Evolutionary conservation across 2,329 filamentous ascomycete species (phyloP).

Genomic region (Aspergillus costaricaensis): DNA sequence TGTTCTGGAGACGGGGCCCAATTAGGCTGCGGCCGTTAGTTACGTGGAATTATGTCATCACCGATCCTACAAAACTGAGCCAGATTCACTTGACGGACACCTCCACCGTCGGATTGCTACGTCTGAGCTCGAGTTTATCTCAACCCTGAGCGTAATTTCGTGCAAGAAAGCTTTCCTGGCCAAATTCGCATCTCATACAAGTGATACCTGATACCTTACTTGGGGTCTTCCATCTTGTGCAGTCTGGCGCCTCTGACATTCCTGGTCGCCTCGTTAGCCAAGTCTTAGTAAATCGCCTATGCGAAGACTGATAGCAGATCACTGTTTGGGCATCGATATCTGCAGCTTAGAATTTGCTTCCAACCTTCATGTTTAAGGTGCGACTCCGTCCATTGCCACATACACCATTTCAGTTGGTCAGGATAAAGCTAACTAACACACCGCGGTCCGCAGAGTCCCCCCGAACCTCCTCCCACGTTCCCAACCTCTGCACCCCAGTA

Average conservation of each 20-base stretch:
- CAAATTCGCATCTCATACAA: background rate
- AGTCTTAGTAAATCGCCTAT: constrained; percentile 24
- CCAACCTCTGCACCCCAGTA: constrained; percentile 20
- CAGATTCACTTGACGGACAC: constrained; percentile 17
- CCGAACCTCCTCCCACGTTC: constrained; percentile 26
- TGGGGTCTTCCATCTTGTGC: background rate
- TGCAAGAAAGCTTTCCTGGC: constrained; percentile 13
- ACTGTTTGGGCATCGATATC: constrained; percentile 24
- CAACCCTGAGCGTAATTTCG: constrained; percentile 10
- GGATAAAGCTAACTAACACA: constrained; percentile 26
- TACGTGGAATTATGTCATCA: constrained; percentile 34
- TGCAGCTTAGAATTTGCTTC: constrained; percentile 21
- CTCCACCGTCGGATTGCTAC: constrained; percentile 21
- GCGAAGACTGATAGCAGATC: constrained; percentile 31
- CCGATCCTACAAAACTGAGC: constrained; percentile 22
- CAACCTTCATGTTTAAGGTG: constrained; percentile 27
- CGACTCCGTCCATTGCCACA: constrained; percentile 3
- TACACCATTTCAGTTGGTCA: background rate
- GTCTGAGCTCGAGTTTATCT: constrained; percentile 21
- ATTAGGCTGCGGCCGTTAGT: constrained; percentile 29
- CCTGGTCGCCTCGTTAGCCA: constrained; percentile 19
- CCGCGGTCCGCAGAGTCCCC: constrained; percentile 27
- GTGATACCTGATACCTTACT: background rate
- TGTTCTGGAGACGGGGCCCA: constrained; percentile 11
- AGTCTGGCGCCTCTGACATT: constrained; percentile 11